Conservation (phyloP, 495 filamentous ascomycete species). For the Pyrenula aspistea region DNA sequence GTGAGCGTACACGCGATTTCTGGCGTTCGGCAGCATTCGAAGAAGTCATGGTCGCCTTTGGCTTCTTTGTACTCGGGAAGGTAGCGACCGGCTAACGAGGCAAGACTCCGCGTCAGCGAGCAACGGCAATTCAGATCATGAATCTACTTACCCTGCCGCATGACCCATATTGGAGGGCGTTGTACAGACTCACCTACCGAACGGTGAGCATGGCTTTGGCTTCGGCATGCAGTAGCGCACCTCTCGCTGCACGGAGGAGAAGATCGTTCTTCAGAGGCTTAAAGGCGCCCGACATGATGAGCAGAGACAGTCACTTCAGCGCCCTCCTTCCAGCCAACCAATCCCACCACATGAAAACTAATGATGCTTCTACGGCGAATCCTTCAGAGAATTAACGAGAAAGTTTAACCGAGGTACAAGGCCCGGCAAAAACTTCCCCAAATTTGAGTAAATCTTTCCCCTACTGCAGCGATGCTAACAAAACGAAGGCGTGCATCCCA, state of each 20-base stretch:
- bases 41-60: constrained; percentile 85
- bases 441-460: too few species aligned
- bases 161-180: constrained; percentile 92
- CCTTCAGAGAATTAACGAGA: too few species aligned
- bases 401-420: too few species aligned
- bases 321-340: too few species aligned
- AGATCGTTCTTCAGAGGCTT: constrained; percentile 81
- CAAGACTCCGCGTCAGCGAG: constrained; percentile 2
- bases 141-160: constrained; percentile 75
- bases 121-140: not conserved
- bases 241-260: constrained; percentile 75
- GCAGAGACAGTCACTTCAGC: too few species aligned
- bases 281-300: constrained; percentile 55
- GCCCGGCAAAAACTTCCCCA: too few species aligned
- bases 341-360: too few species aligned
- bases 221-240: constrained; percentile 31
- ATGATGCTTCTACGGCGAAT: too few species aligned
- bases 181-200: constrained; percentile 74
- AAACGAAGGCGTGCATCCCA: too few species aligned
- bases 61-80: constrained; percentile 95
- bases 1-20: constrained; percentile 88
- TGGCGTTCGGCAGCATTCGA: constrained; percentile 87
- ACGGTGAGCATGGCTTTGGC: constrained; percentile 10
- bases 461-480: too few species aligned
- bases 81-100: constrained; percentile 77